Conservation (phyloP, 1,139 yeast genomes). For the Yamadazyma friedrichii region DNA sequence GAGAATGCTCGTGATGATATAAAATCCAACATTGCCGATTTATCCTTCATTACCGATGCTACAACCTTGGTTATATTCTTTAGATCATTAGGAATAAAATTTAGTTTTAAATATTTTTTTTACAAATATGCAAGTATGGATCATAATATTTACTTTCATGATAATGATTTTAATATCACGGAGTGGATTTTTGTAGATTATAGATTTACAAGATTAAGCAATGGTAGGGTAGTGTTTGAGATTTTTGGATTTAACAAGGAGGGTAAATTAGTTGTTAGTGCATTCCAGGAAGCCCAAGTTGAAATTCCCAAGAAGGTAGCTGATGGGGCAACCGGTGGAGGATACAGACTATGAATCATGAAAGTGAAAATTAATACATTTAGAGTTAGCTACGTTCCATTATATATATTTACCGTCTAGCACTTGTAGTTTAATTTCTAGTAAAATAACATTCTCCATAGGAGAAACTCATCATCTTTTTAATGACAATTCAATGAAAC, state of each 20-base stretch:
- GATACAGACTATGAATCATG: no score
- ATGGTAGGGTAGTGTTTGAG: conserved; percentile 37
- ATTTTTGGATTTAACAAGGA: conserved; percentile 30
- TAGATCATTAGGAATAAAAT: conserved; percentile 28
- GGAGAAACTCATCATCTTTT: neutral
- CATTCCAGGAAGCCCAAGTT: conserved; percentile 36
- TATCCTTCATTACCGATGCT: conserved; percentile 34
- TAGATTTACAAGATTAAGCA: conserved; percentile 31
- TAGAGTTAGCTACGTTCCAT: neutral
- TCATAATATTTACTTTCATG: conserved; percentile 39
- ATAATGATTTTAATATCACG: conserved; percentile 26
- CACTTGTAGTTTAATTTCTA: no score
- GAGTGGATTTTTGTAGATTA: conserved; percentile 41
- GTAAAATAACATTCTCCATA: no score
- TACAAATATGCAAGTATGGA: conserved; percentile 41
- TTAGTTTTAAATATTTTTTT: conserved; percentile 21
- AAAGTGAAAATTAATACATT: no score
- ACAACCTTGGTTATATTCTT: conserved; percentile 30
- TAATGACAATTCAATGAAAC: conserved; percentile 51
- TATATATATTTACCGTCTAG: no score
- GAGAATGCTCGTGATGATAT: conserved; percentile 27
- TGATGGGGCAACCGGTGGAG: conserved; percentile 20
- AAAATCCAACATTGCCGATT: conserved; percentile 19
- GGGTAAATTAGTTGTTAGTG: conserved; percentile 23
- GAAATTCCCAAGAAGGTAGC: conserved; percentile 28